These are phyloP conservation scores for Ophiostoma novo-ulmi DNA, from an alignment of 2,329 filamentous ascomycete genomes.

Conservation along the genomic window DNA sequence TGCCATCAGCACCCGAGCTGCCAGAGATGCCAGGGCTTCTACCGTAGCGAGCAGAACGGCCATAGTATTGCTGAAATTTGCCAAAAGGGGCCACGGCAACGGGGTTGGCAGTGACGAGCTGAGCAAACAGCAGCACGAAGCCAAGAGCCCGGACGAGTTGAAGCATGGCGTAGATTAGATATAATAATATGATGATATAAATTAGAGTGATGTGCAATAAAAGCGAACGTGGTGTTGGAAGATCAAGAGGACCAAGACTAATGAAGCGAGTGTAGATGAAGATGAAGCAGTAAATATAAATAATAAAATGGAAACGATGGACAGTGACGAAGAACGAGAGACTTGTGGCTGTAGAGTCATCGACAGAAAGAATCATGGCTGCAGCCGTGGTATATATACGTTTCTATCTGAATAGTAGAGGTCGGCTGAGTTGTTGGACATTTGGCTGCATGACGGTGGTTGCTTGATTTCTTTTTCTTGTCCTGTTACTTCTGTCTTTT, in stretches of 20 bases:
- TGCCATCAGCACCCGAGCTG: not conserved
- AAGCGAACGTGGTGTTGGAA: not conserved
- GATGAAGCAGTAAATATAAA: not conserved
- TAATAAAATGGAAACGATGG: not conserved
- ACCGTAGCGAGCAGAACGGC: not conserved
- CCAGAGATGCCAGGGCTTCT: not conserved
- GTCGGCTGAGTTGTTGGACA: not conserved
- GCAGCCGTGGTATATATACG: not conserved
- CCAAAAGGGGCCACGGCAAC: constrained; percentile 1
- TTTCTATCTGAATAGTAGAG: not conserved
- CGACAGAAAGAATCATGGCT: not conserved
- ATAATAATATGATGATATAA: not conserved
- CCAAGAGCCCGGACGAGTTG: not conserved
- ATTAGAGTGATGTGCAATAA: not conserved
- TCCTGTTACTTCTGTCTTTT: not conserved
- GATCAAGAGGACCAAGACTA: not conserved
- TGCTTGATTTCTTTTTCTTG: not conserved
- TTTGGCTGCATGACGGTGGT: too few relatives aligned
- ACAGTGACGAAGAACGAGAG: not conserved
- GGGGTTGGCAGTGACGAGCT: not conserved
- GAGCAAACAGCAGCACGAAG: constrained; percentile 2
- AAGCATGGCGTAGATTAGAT: not conserved
- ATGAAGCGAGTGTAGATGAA: not conserved
- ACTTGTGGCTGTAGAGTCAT: not conserved
- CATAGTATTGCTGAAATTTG: not conserved